Evolutionary conservation across 2,329 filamentous ascomycete genomes (phyloP).

Genomic region (Truncatella angustata): DNA sequence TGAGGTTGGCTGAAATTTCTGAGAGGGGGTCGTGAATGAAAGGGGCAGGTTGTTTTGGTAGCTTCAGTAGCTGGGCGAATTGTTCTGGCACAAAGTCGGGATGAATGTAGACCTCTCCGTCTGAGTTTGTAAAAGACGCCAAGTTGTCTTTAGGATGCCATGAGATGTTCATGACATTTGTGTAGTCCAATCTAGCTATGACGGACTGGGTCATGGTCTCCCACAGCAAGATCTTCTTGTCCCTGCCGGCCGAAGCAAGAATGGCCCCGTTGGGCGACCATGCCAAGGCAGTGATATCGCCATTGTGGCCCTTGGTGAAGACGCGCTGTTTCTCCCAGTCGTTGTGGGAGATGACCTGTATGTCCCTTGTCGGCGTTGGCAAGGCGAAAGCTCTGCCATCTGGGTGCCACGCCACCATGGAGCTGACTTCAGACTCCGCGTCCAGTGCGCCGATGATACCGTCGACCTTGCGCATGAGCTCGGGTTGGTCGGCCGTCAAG

Average conservation of each 20-base stretch:
- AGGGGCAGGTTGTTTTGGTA: constrained; percentile 71
- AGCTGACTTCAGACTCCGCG: constrained; percentile 71
- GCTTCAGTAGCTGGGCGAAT: constrained; percentile 53
- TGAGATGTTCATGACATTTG: constrained; percentile 78
- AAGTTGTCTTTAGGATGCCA: constrained; percentile 93
- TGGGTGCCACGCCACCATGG: constrained; percentile 84
- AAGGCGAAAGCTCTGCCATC: constrained; percentile 89
- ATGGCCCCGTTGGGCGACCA: constrained; percentile 96
- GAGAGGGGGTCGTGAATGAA: constrained; percentile 79
- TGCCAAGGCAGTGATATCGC: constrained; percentile 79
- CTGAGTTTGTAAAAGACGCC: constrained; percentile 85
- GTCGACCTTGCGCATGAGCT: constrained; percentile 79
- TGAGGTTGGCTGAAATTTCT: constrained; percentile 66
- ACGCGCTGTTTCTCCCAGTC: constrained; percentile 85
- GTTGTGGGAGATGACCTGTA: constrained; percentile 81
- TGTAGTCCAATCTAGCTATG: constrained; percentile 73
- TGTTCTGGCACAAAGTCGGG: constrained; percentile 65
- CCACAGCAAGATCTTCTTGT: constrained; percentile 77
- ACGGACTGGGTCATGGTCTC: constrained; percentile 84
- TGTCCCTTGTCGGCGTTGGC: constrained; percentile 76
- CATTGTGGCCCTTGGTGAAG: constrained; percentile 77
- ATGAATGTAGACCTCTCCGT: constrained; percentile 92
- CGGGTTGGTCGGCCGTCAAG: constrained; percentile 72
- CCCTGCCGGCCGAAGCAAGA: constrained; percentile 68
- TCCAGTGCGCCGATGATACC: constrained; percentile 80